A percentile compares a stretch with the other conserved stretches of the same genome.
These are phyloP conservation scores for Phyllostachys edulis DNA, from an alignment of 176 grass and related monocot species.

Conservation along the genomic window DNA sequence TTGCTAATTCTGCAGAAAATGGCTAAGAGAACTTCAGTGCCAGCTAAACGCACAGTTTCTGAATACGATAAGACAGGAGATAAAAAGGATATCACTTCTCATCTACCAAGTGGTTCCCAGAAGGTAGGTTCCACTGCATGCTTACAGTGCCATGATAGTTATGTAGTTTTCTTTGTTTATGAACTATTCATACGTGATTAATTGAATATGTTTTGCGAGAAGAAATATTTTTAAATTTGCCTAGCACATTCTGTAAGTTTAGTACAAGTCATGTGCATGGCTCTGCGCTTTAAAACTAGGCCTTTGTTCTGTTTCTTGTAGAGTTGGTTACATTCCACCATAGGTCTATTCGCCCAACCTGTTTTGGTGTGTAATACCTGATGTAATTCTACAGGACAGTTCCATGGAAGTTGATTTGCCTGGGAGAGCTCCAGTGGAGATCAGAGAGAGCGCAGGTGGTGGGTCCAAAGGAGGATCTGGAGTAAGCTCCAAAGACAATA, in stretches of 20 bases:
- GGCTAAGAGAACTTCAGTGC: conserved; percentile 40
- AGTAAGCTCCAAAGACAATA: conserved; percentile 15
- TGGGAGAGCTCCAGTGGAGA: conserved; percentile 27
- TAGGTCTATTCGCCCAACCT: conserved; percentile 2
- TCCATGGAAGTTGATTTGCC: conserved; percentile 52
- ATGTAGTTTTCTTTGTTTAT: not conserved
- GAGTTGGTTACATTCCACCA: not conserved
- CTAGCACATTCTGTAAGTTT: not conserved
- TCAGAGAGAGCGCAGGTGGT: conserved; percentile 18
- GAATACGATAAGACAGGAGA: conserved; percentile 47
- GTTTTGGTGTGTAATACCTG: not conserved
- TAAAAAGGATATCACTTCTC: conserved; percentile 31
- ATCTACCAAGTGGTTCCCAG: not conserved
- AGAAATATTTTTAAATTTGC: not conserved
- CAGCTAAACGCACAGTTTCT: conserved; percentile 41
- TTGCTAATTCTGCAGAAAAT: conserved; percentile 57
- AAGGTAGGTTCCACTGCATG: conserved; percentile 32
- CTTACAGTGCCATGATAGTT: conserved; percentile 8
- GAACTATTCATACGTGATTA: not conserved
- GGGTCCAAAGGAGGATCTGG: conserved; percentile 30
- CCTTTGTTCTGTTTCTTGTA: conserved; percentile 3
- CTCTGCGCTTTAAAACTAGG: conserved; percentile 3
- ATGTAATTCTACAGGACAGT: conserved; percentile 43
- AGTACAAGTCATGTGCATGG: not conserved
- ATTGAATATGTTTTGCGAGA: conserved; percentile 1